Evolutionary conservation across 2,329 filamentous ascomycete genomes (phyloP), one percentile per base, ranked within the genome.

Genomic region (Diplodia corticola): DNA sequence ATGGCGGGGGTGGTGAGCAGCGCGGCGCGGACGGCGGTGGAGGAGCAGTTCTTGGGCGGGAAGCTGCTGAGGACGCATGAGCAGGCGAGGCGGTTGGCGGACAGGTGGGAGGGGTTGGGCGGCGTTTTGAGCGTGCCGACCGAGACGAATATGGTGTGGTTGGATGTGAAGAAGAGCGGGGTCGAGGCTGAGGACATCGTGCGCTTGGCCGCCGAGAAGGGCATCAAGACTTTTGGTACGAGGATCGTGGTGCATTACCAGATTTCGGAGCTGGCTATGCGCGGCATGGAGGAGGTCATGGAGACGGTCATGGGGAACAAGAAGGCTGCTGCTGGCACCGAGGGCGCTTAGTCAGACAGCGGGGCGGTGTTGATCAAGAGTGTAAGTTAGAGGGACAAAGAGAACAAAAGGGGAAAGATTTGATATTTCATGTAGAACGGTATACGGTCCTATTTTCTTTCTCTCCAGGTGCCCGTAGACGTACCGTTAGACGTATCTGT

Each of bases 91-190:
- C 80, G 80, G 70, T 81, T 93, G 26, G 87, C 84, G 28, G 79
- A 82, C 35, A 76, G 90, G 69, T 96, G 92, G 92, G 84, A 81
- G 5, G 80, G 79, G 17, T 81, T 88, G 61, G 92, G 92, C 4
- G 92, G 92, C 1, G 86, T 85, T 77, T 78, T 92, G 66, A 78
- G 83, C 22, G 83, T 89, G 67, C 89, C 90, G 0, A 89, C 91
- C 1, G 89, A 96, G 74, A 96, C 92, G n/a, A 96, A 96, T 79
- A 96, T 96, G 91, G 87, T 92, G 37, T 96, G 91, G 92, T 73
- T 96, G 67, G 89, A 96, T 75, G 80, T 95, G 17, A 84, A 87
- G 33, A 83, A 84, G 1, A 84, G 86, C 12, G 85, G 86, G 0
- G 75, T 89, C 35, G 79, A 80, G 3, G 75, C 75, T 4, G 81